Percentiles rank a stretch among this genome's conserved stretches.
These are phyloP conservation scores for Nannochloropsis gaditana DNA, from an alignment of 108 stramenopile genomes.

Conservation along the genomic window DNA sequence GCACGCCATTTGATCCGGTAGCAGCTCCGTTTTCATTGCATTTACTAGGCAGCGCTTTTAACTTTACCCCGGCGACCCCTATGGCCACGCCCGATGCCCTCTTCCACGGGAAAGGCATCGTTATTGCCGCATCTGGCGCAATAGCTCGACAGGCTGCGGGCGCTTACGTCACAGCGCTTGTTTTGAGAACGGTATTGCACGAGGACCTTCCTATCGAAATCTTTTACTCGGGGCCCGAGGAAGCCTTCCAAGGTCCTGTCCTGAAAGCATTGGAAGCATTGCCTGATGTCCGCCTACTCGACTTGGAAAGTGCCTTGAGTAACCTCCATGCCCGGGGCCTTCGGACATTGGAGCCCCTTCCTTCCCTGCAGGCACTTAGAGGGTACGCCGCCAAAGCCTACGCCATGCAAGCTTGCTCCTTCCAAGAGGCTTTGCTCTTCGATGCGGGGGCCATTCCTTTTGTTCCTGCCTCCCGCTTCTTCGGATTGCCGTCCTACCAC, in stretches of 20 bases:
- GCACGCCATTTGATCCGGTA: background rate
- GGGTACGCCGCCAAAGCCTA: constrained; percentile 4
- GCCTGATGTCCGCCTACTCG: background rate
- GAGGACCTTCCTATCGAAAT: background rate
- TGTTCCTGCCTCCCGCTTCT: background rate
- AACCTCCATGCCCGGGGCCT: background rate
- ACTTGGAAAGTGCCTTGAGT: background rate
- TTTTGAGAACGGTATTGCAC: background rate
- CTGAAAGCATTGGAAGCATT: background rate
- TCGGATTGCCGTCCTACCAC: background rate
- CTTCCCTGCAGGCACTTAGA: background rate
- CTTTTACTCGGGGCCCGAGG: background rate
- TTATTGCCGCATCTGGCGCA: background rate
- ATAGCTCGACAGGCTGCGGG: background rate
- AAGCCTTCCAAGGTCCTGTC: constrained; percentile 14
- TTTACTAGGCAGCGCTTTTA: background rate
- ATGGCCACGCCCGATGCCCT: background rate
- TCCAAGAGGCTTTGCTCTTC: background rate
- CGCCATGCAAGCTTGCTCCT: constrained; percentile 14
- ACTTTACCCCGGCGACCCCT: background rate
- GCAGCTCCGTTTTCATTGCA: background rate
- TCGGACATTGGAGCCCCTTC: background rate
- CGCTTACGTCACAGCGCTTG: constrained; percentile 8
- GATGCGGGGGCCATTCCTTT: background rate
- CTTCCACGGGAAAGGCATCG: background rate